Evolutionary conservation across 768 basidiomycete species (phyloP).

Genomic region (Suillus luteus): DNA sequence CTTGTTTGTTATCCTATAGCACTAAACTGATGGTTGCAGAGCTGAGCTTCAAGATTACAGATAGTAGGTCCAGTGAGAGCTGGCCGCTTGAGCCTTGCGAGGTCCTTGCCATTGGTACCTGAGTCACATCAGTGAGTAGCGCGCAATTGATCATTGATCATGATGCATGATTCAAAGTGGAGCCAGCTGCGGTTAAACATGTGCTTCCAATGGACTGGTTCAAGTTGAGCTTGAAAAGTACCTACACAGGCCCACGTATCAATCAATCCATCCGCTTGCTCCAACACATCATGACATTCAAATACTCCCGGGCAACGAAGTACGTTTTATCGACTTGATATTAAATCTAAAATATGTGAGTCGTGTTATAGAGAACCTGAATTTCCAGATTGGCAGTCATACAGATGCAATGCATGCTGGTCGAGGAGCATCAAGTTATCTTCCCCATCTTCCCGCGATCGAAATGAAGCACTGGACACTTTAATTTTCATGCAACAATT

Average conservation of each 20-base stretch:
- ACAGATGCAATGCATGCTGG: neutral
- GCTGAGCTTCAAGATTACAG: no score
- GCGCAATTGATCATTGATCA: neutral
- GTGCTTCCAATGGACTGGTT: neutral
- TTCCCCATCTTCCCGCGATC: neutral
- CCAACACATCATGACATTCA: neutral
- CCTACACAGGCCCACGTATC: neutral
- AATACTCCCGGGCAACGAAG: constrained; percentile 1
- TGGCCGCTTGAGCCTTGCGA: neutral
- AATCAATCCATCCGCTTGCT: neutral
- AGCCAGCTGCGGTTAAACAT: neutral
- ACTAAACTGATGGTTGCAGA: no score
- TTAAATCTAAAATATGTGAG: neutral
- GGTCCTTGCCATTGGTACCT: neutral
- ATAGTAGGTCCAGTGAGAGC: neutral
- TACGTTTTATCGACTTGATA: neutral
- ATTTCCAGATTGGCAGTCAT: neutral
- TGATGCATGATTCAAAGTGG: neutral
- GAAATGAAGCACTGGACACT: neutral
- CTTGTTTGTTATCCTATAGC: no score
- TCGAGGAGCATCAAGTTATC: neutral
- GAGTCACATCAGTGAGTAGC: neutral
- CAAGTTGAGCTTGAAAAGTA: neutral
- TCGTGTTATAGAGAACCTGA: neutral
- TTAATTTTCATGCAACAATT: neutral